Evolutionary conservation across 1,139 yeast species (phyloP), one percentile per base, ranked within the genome.

Genomic region (Scheffersomyces segobiensis): DNA sequence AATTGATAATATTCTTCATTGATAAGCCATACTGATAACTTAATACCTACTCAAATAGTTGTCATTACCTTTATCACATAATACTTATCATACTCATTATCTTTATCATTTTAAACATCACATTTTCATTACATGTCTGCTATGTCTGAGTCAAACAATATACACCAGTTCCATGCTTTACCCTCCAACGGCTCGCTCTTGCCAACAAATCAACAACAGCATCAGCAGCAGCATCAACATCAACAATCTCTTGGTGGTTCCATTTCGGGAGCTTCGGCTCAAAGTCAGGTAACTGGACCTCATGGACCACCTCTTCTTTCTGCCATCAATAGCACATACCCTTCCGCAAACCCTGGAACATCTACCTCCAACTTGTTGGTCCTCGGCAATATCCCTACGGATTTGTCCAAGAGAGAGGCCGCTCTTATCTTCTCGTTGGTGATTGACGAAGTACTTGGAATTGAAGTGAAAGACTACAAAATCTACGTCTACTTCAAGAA

Each of bases 391-490:
- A 72, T 92, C 22, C 98, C 98, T 1, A 70, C 79, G 10, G 97
- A 93, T 70, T 76, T 93, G 52, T 75, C 93, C 3, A 71, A 81
- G 46, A 85, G 97, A 68, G 98, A 93, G 72, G 89, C 95, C 20
- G 81, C 86, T 51, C 79, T 91, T 47, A 80, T 93, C 46, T 93
- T 93, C 70, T 84, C 97, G 7, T 80, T 93, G 64, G 96, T 96
- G 20, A 80, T 83, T 58, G 97, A 91, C 65, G 91, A 89, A 64
- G 71, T 87, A 47, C 73, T 73, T 42, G 72, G 78, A 63, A 81
- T 90, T 55, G 97, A 91, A 64, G 72, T 91, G 55, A 75, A 76
- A 52, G 80, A 80, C 60, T 78, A 73, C 59, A 76, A 79, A 46
- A 78, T 88, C 47, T 75, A 78, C 59, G 97, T 95, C 5, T 86